A percentile compares a stretch with the other conserved stretches of the same genome.
These are phyloP conservation scores for Collybia sp. DNA, from an alignment of 768 basidiomycete species.

Conservation along the genomic window DNA sequence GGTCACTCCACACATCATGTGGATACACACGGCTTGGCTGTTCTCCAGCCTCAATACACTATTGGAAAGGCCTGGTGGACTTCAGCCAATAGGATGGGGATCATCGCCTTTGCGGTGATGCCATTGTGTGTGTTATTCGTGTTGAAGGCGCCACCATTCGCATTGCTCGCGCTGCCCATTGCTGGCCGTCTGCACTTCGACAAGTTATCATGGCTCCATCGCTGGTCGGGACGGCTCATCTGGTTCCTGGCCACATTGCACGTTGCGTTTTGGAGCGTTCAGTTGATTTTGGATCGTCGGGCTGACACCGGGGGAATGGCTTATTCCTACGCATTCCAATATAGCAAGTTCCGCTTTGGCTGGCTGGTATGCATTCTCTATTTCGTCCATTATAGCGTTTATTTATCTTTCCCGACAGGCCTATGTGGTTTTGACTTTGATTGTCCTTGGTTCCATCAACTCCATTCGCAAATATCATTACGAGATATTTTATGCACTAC, in stretches of 20 bases:
- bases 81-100: slow-evolving; percentile 47
- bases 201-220: slow-evolving; percentile 68
- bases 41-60: slow-evolving; percentile 45
- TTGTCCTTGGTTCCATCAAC: slow-evolving; percentile 46
- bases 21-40: slow-evolving; percentile 19
- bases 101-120: slow-evolving; percentile 69
- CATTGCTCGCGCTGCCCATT: slow-evolving; percentile 55
- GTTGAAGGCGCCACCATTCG: slow-evolving; percentile 69
- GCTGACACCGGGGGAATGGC: slow-evolving; percentile 26
- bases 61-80: slow-evolving; percentile 73
- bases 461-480: slow-evolving; percentile 50
- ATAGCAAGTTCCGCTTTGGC: slow-evolving; percentile 59
- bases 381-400: not conserved
- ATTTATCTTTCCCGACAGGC: slow-evolving; percentile 31
- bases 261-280: slow-evolving; percentile 64
- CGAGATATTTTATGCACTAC: slow-evolving; percentile 62
- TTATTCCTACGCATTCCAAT: slow-evolving; percentile 51
- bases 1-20: too few species aligned
- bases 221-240: slow-evolving; percentile 65
- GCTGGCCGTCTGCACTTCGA: slow-evolving; percentile 68
- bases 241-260: slow-evolving; percentile 62
- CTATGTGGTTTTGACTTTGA: slow-evolving; percentile 46
- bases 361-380: slow-evolving; percentile 35
- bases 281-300: slow-evolving; percentile 50
- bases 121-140: slow-evolving; percentile 69